Percentiles rank a stretch among this genome's conserved stretches.
These are phyloP conservation scores for Inga oerstediana DNA, from an alignment of 306 rosid species.

Conservation along the genomic window DNA sequence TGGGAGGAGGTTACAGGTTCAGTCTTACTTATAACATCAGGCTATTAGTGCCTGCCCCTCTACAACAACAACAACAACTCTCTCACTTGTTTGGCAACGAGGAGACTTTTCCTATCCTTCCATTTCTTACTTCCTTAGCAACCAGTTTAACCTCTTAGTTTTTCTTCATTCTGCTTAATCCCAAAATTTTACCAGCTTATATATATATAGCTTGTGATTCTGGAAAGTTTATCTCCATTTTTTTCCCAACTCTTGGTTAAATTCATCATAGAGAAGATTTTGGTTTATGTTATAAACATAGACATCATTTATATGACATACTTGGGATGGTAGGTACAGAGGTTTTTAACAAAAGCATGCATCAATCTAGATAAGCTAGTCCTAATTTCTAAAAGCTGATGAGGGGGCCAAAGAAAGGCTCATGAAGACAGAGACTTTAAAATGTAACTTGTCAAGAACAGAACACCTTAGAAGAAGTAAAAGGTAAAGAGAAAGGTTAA, in stretches of 20 bases:
- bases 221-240: too few relatives aligned
- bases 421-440: not conserved
- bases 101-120: not conserved
- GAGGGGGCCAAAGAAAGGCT: not conserved
- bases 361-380: not conserved
- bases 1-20: too few relatives aligned
- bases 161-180: not conserved
- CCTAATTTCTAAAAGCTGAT: not conserved
- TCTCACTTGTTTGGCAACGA: not conserved
- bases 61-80: not conserved
- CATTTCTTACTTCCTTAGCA: not conserved
- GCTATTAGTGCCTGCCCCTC: too few relatives aligned
- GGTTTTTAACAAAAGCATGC: not conserved
- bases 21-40: too few relatives aligned
- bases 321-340: not conserved
- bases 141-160: not conserved
- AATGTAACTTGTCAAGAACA: not conserved
- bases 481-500: constrained; percentile 11
- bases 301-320: not conserved
- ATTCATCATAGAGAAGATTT: not conserved
- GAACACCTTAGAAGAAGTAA: not conserved
- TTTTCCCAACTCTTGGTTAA: not conserved
- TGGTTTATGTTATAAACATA: not conserved
- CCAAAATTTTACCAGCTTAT: not conserved
- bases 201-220: not conserved